phyloP scores from a whole-genome alignment of 495 filamentous ascomycete genomes.

The Penicillium coffeae region DNA sequence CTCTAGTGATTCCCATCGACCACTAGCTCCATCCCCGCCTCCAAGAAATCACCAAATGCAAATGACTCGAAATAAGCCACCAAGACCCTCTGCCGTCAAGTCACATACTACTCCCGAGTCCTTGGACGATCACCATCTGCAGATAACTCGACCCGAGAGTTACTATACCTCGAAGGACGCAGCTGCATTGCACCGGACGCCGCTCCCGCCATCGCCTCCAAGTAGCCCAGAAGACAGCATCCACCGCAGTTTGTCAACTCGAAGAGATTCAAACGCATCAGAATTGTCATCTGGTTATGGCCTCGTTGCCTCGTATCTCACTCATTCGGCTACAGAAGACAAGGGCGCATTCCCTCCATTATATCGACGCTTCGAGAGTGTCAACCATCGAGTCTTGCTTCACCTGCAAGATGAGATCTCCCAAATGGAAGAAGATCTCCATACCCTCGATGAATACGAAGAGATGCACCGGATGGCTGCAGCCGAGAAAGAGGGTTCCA shows the following conservation, averaged over 20 bases:
- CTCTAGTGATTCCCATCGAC: conserved; percentile 17
- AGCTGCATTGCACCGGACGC: conserved; percentile 18
- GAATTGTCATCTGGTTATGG: conserved; percentile 59
- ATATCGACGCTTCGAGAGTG: conserved; percentile 77
- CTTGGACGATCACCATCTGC: conserved; percentile 12
- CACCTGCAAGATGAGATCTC: conserved; percentile 84
- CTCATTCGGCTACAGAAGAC: conserved; percentile 31
- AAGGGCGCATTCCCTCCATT: conserved; percentile 56
- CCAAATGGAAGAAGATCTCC: conserved; percentile 72
- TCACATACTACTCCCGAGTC: conserved; percentile 5
- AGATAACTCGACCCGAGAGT: conserved; percentile 24
- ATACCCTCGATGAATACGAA: conserved; percentile 66
- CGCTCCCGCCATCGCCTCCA: conserved; percentile 36
- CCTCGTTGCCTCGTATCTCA: conserved; percentile 59
- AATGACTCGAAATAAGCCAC: conserved; percentile 14
- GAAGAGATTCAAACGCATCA: conserved; percentile 22
- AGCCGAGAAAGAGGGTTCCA: conserved; percentile 44
- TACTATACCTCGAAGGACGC: conserved; percentile 27
- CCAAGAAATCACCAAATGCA: conserved; percentile 24
- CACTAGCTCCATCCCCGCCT: conserved; percentile 21
- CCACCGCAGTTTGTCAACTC: conserved; percentile 20
- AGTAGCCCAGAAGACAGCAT: conserved; percentile 35
- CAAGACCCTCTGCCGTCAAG: conserved; percentile 18
- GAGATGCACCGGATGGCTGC: conserved; percentile 57
- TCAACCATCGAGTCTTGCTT: conserved; percentile 82